A percentile compares a stretch with the other conserved stretches of the same genome.
Conservation (phyloP, 257 asterid genomes). For the Thymus mandschuricus region DNA sequence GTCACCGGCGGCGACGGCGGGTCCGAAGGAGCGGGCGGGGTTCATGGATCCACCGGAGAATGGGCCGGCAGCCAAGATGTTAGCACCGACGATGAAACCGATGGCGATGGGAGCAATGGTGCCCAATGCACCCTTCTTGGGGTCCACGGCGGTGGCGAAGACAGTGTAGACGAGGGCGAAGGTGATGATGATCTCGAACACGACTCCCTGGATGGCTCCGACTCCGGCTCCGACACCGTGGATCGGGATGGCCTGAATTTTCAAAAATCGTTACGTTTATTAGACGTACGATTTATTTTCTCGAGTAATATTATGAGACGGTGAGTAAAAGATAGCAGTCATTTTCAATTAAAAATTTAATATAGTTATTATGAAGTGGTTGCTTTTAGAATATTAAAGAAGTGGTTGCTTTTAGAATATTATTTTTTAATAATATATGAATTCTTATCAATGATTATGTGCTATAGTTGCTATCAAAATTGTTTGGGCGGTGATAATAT, state of each 20-base stretch:
- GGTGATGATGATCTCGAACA: conserved; percentile 57
- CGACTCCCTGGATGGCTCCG: conserved; percentile 54
- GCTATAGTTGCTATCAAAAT: neutral
- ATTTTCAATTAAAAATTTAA: no score
- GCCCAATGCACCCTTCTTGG: conserved; percentile 63
- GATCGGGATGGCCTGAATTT: conserved; percentile 45
- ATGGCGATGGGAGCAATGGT: conserved; percentile 61
- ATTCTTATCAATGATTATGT: neutral
- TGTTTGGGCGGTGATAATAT: neutral
- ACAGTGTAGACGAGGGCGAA: conserved; percentile 63
- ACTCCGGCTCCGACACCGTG: conserved; percentile 48
- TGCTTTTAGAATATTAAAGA: no score
- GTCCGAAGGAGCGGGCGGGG: conserved; percentile 62
- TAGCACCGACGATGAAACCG: conserved; percentile 64
- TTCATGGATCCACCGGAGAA: conserved; percentile 68
- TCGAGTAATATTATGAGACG: no score
- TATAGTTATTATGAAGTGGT: no score
- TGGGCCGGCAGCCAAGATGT: conserved; percentile 62
- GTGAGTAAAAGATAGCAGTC: no score
- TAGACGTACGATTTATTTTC: no score
- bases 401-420: no score
- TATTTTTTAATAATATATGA: neutral
- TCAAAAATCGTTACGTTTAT: no score
- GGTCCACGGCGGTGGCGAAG: conserved; percentile 64
- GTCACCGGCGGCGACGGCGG: conserved; percentile 48